phyloP scores from a whole-genome alignment of 2,329 filamentous ascomycete genomes.

The Myriangium duriaei region DNA sequence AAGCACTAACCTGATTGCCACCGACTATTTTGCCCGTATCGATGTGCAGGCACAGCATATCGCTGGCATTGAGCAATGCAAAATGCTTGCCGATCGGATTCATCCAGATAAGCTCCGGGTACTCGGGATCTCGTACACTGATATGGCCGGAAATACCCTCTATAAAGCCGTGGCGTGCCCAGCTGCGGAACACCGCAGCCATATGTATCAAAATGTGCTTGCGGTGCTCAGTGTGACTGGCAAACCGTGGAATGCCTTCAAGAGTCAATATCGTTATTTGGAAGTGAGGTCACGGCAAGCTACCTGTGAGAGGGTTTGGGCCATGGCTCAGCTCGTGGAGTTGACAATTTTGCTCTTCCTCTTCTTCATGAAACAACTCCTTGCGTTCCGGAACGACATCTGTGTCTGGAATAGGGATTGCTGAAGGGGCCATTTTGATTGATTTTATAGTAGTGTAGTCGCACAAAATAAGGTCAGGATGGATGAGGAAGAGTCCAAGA shows the following conservation, averaged over 20 bases:
- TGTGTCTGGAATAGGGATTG: background rate
- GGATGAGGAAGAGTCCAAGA: no score
- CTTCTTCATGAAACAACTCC: background rate
- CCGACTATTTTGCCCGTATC: background rate
- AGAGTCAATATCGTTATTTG: background rate
- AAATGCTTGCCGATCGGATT: slow-evolving; percentile 2
- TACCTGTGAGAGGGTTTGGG: background rate
- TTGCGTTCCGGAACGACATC: background rate
- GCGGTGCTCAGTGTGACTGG: background rate
- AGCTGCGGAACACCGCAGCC: slow-evolving; percentile 31
- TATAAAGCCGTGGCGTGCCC: slow-evolving; percentile 27
- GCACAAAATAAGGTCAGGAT: no score
- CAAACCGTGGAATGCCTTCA: background rate
- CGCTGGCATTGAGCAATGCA: slow-evolving; percentile 18
- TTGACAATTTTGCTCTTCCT: background rate
- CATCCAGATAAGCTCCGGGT: slow-evolving; percentile 27
- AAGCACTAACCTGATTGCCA: slow-evolving; percentile 17
- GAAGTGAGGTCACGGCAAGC: no score
- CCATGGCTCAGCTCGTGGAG: background rate
- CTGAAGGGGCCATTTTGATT: background rate
- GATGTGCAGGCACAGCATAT: slow-evolving; percentile 12
- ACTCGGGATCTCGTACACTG: slow-evolving; percentile 28
- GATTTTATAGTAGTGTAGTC: no score
- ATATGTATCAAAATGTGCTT: slow-evolving; percentile 22
- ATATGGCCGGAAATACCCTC: slow-evolving; percentile 36